Evolutionary conservation across 352 stramenopile genomes (phyloP).

Genomic region (Phytophthora podocarpi): DNA sequence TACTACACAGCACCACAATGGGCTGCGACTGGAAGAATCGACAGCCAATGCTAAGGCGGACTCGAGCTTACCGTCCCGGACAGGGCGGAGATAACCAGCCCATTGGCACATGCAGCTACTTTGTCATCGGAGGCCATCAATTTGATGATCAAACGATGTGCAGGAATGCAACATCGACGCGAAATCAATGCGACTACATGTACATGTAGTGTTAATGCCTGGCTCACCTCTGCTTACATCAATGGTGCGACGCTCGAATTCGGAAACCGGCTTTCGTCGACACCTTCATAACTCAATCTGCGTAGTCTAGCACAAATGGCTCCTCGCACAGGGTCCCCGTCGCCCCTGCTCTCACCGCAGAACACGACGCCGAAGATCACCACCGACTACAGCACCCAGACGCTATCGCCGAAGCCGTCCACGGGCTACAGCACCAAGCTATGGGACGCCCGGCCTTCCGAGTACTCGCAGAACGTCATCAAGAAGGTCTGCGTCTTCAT

Average conservation of each 20-base stretch:
- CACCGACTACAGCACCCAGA: slow-evolving; percentile 24
- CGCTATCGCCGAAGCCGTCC: slow-evolving; percentile 11
- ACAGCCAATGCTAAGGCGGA: slow-evolving; percentile 9
- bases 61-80: neutral
- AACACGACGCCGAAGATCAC: slow-evolving; percentile 18
- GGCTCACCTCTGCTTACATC: no score
- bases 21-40: slow-evolving; percentile 17
- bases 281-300: slow-evolving; percentile 14
- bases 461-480: slow-evolving; percentile 62
- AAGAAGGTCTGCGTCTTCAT: slow-evolving; percentile 67
- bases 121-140: slow-evolving; percentile 6
- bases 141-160: neutral
- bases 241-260: no score
- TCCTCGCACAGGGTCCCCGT: slow-evolving; percentile 11
- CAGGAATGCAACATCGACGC: no score
- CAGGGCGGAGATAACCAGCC: neutral
- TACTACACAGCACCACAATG: neutral
- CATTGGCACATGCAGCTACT: slow-evolving; percentile 2
- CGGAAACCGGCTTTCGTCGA: neutral
- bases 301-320: slow-evolving; percentile 17
- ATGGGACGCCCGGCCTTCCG: slow-evolving; percentile 53
- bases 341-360: slow-evolving; percentile 18
- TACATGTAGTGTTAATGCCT: slow-evolving; percentile 1
- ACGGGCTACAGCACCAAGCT: slow-evolving; percentile 28
- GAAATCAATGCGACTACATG: no score